These are phyloP conservation scores for Fusarium transvaalense DNA, from an alignment of 2,329 filamentous ascomycete genomes.

Conservation along the genomic window DNA sequence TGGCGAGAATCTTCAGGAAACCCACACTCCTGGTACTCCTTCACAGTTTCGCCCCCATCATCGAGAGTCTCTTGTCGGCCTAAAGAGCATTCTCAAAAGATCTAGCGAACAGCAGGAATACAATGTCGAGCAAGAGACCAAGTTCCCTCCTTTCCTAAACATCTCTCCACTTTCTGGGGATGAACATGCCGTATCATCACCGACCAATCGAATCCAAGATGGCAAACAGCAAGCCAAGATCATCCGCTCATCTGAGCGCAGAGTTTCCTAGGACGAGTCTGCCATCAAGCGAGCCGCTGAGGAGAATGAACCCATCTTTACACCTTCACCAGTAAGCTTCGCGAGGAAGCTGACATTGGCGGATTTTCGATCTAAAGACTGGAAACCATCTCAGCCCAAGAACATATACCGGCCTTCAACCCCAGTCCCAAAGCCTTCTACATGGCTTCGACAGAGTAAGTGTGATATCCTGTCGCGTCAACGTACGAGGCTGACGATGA, in stretches of 20 bases:
- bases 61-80: constrained; percentile 28
- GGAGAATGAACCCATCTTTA: not conserved
- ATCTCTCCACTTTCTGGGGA: constrained; percentile 19
- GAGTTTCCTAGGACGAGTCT: constrained; percentile 17
- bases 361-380: constrained; percentile 9
- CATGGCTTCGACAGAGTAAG: constrained; percentile 39
- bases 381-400: constrained; percentile 7
- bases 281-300: not conserved
- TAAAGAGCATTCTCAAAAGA: constrained; percentile 42
- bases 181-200: constrained; percentile 23
- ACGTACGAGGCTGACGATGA: constrained; percentile 17
- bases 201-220: constrained; percentile 30
- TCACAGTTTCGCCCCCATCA: constrained; percentile 39
- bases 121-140: not conserved
- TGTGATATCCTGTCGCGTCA: not conserved
- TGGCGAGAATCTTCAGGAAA: constrained; percentile 18
- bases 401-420: not conserved
- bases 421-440: not conserved
- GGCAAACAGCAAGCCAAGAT: constrained; percentile 31
- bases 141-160: not conserved
- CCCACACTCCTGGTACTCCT: constrained; percentile 8
- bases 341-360: constrained; percentile 13
- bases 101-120: not conserved
- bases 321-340: not conserved
- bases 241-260: constrained; percentile 11